phyloP scores from a whole-genome alignment of 202 grass and related monocot genomes.

The Cymbopogon flexuosus region DNA sequence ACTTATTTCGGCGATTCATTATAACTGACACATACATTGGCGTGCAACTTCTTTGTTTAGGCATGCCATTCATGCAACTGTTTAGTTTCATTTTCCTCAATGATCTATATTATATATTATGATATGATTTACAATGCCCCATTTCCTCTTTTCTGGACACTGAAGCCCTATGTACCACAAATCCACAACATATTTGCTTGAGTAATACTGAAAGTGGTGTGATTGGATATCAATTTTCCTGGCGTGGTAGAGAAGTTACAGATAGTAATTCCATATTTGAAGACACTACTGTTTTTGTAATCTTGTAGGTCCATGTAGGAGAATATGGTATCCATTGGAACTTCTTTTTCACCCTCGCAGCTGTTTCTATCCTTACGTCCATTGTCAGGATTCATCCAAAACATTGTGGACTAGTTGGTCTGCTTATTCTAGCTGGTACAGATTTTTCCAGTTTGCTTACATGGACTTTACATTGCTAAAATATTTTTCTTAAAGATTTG shows the following conservation, averaged over 20 bases:
- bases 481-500: constrained; percentile 9
- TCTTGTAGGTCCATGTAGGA: constrained; percentile 79
- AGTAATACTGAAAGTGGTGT: constrained; percentile 1
- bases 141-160: constrained; percentile 19
- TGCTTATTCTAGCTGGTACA: constrained; percentile 75
- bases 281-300: constrained; percentile 18
- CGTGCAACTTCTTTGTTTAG: neutral
- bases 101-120: constrained; percentile 12
- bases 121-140: neutral
- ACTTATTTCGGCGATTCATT: neutral
- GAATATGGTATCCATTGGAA: constrained; percentile 99
- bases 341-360: constrained; percentile 97
- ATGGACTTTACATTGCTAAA: neutral
- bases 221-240: constrained; percentile 7
- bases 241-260: neutral
- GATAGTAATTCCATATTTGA: constrained; percentile 20
- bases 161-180: neutral
- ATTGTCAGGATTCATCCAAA: constrained; percentile 65
- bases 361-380: constrained; percentile 72
- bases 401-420: constrained; percentile 75
- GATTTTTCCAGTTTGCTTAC: constrained; percentile 22
- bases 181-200: neutral
- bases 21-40: neutral
- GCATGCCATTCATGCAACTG: constrained; percentile 14
- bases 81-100: neutral